Conservation (phyloP, 306 rosid species). For the Alnus rubra region DNA sequence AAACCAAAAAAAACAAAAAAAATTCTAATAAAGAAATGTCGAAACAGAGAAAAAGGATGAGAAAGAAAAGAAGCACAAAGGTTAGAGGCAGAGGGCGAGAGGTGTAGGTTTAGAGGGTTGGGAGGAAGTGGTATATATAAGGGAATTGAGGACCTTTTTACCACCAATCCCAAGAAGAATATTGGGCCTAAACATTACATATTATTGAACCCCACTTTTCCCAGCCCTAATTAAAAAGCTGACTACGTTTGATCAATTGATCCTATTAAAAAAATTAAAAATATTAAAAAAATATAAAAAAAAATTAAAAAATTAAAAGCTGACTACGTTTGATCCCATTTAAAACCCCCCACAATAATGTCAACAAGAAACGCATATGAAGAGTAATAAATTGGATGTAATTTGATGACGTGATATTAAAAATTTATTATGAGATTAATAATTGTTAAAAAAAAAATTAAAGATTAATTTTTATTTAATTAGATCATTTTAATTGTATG, state of each 20-base stretch:
- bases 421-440: too few species aligned
- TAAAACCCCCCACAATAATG: slow-evolving; percentile 2
- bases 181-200: slow-evolving; percentile 65
- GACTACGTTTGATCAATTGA: slow-evolving; percentile 46
- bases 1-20: slow-evolving; percentile 30
- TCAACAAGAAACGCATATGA: slow-evolving; percentile 19
- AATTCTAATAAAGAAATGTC: slow-evolving; percentile 28
- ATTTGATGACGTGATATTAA: too few species aligned
- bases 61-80: not conserved
- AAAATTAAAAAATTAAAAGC: slow-evolving; percentile 42
- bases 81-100: not conserved
- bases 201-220: slow-evolving; percentile 45
- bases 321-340: slow-evolving; percentile 51
- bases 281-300: slow-evolving; percentile 28
- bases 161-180: slow-evolving; percentile 99
- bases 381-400: not conserved
- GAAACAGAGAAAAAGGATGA: slow-evolving; percentile 3
- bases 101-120: slow-evolving; percentile 53
- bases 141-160: slow-evolving; percentile 35
- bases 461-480: too few species aligned
- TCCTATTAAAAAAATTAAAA: slow-evolving; percentile 35
- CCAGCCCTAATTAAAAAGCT: slow-evolving; percentile 60
- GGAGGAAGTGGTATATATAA: slow-evolving; percentile 56
- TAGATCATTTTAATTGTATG: too few species aligned
- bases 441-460: too few species aligned